Percentiles rank a stretch among this genome's conserved stretches.
phyloP scores from a whole-genome alignment of 2,329 filamentous ascomycete genomes.

The Fusarium clavum region DNA sequence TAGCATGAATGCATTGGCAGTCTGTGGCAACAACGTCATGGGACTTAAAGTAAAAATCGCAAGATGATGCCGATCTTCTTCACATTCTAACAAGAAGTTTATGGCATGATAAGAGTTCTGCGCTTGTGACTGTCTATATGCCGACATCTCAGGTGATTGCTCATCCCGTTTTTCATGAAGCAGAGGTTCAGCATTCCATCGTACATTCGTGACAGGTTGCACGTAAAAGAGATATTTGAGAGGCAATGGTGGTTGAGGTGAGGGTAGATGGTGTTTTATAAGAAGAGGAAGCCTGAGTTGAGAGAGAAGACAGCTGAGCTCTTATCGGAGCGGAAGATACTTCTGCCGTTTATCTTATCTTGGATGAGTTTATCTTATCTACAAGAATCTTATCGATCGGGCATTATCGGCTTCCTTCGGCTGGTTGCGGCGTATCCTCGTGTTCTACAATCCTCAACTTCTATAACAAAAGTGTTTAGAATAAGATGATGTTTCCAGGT shows the following conservation, averaged over 20 bases:
- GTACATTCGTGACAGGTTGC: not conserved
- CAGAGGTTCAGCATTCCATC: not conserved
- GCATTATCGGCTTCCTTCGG: not conserved
- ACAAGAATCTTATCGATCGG: not conserved
- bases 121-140: not conserved
- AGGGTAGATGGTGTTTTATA: not conserved
- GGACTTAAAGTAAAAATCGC: not conserved
- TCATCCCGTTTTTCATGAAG: not conserved
- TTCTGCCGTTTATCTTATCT: not conserved
- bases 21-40: not conserved
- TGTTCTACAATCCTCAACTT: too few species aligned
- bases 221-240: not conserved
- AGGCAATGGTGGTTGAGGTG: not conserved
- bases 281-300: not conserved
- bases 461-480: accelerated
- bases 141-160: not conserved
- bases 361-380: accelerated
- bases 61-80: not conserved
- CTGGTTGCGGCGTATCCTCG: too few species aligned
- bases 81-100: too few species aligned
- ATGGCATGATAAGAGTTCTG: not conserved
- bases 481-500: accelerated
- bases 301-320: not conserved
- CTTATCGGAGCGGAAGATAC: not conserved
- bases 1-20: not conserved